These are phyloP conservation scores for Penicillium hesseltinei DNA, from an alignment of 2,329 filamentous ascomycete species.

Conservation along the genomic window DNA sequence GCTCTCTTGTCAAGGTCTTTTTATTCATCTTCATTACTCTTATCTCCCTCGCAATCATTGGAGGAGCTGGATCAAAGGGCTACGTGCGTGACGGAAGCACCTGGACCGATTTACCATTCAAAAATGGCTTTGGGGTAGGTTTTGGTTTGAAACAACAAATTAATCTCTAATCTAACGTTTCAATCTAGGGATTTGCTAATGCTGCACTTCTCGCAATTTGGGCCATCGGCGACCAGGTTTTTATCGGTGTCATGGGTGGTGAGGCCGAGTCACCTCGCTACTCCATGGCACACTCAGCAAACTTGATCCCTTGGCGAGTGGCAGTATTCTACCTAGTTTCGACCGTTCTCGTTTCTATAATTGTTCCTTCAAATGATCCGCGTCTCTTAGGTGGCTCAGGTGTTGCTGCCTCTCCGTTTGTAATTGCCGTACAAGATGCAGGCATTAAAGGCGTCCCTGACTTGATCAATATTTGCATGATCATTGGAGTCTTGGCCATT, in stretches of 20 bases:
- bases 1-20: constrained; percentile 41
- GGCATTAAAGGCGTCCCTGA: constrained; percentile 31
- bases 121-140: constrained; percentile 32
- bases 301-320: constrained; percentile 31
- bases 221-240: constrained; percentile 33
- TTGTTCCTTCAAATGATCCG: constrained; percentile 22
- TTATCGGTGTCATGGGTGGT: constrained; percentile 37
- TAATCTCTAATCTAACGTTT: too few relatives aligned
- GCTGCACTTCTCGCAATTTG: constrained; percentile 31
- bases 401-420: constrained; percentile 32
- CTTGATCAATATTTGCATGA: constrained; percentile 26
- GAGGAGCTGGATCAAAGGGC: constrained; percentile 41
- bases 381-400: constrained; percentile 28
- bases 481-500: too few relatives aligned
- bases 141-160: too few relatives aligned
- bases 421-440: constrained; percentile 30
- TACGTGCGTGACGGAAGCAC: constrained; percentile 31
- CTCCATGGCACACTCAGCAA: constrained; percentile 34
- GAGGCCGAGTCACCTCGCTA: constrained; percentile 36
- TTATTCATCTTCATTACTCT: constrained; percentile 39
- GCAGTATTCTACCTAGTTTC: constrained; percentile 31
- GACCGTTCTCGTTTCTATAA: constrained; percentile 26
- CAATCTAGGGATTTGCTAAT: constrained; percentile 29
- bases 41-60: constrained; percentile 37
- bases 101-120: constrained; percentile 36